Base-by-base conservation (phyloP, 176 grass and related monocot genomes). In the Ampelocalamus luodianensis region DNA sequence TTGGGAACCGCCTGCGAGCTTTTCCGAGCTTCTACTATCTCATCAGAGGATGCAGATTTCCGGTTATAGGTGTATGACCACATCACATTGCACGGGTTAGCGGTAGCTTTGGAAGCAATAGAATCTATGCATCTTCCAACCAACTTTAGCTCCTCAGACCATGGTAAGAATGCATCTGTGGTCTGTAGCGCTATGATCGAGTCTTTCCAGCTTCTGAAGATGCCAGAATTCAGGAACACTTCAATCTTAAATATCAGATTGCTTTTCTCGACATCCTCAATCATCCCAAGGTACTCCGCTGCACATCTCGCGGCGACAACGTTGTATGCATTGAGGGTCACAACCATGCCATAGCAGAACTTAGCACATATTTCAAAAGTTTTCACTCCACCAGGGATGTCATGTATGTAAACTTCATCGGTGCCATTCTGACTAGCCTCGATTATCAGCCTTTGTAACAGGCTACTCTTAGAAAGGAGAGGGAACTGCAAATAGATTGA, bases 321-420 rank as follows among this genome's bases (percentile, higher is more conserved):
- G 65, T 96, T 99, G 83, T 93, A 87, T 3, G 96, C 90, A 64
- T 93, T 99, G 53, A 99, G 92, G 29, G 92, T 95, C 5, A 96
- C 93, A 32, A 87, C 89, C 83, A 96, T 96, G 69, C 96, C 93
- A 16, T 99, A 99, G 85, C 96, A 99, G 79, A 96, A 99, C 76
- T 99, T 99, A 10, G 94, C 88, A 17, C 93, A 94, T 2, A 96
- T 82, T 46, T 99, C 91, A 37, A 99, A 99, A 3, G 91, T 65
- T 68, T 83, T 87, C 27, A 82, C 63, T 36, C 96, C 93, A 16
- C 96, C 96, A 22, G 96, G 96, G 22, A 99, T 82, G 83, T 90
- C 87, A 51, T 88, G 69, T 36, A 96, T 49, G 73, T 71, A 86
- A 13, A 99, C 76, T 72, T 94, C 89, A 62, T 91, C 85, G 49